Conservation (phyloP, 768 basidiomycete genomes). For the Lactarius hatsudake region DNA sequence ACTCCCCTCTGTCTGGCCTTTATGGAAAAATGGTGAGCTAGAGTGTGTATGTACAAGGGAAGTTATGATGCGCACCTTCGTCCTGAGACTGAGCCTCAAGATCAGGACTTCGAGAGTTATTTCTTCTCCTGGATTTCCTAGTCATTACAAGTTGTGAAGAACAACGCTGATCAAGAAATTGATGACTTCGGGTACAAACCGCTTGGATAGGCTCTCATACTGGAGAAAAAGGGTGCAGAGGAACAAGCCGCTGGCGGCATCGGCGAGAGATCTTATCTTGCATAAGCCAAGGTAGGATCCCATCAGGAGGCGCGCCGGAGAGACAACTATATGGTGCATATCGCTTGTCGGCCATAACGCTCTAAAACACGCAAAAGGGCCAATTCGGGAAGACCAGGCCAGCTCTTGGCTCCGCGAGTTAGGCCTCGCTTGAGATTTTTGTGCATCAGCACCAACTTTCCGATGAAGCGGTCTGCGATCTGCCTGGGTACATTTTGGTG, state of each 20-base stretch:
- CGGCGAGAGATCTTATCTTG: constrained; percentile 68
- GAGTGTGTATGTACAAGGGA: no score
- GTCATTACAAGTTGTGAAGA: constrained; percentile 11
- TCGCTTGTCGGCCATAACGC: constrained; percentile 92
- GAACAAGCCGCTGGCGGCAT: constrained; percentile 86
- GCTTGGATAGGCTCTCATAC: constrained; percentile 81
- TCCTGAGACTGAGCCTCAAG: no score
- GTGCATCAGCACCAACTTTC: constrained; percentile 87
- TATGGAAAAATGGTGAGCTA: no score
- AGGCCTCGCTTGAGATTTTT: constrained; percentile 89
- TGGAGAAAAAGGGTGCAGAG: constrained; percentile 81
- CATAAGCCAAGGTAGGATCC: constrained; percentile 87
- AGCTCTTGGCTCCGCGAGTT: constrained; percentile 76
- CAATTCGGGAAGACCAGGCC: constrained; percentile 85
- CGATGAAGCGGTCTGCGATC: constrained; percentile 72
- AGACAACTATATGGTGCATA: constrained; percentile 84
- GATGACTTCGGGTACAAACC: constrained; percentile 84
- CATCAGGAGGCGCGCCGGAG: constrained; percentile 83
- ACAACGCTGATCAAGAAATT: constrained; percentile 76
- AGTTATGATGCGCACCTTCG: no score
- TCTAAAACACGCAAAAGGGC: constrained; percentile 73
- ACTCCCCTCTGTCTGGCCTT: no score
- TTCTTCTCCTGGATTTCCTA: no score
- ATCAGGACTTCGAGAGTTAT: no score
- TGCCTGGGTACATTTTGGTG: constrained; percentile 74